Conservation (phyloP, 176 grass and related monocot species). For the Zoysia pacifica region DNA sequence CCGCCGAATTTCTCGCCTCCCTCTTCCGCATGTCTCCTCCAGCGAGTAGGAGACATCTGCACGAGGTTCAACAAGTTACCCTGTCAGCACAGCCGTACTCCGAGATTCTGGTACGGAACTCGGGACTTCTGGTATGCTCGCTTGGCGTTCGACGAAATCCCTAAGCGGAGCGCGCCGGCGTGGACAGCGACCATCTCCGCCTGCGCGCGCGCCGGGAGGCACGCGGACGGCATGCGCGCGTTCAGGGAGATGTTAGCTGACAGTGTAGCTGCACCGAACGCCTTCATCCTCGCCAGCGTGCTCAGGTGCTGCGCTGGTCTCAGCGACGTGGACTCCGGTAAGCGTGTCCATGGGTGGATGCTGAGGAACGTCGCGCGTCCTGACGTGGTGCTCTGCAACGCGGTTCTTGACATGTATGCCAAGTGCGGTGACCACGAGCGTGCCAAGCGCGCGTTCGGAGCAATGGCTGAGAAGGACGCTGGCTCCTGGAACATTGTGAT, state of each 20-base stretch:
- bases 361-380: slow-evolving; percentile 43
- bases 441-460: slow-evolving; percentile 32
- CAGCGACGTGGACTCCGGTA: slow-evolving; percentile 21
- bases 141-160: slow-evolving; percentile 29
- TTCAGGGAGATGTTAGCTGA: slow-evolving; percentile 45
- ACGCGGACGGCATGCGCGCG: slow-evolving; percentile 30
- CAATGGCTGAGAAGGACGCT: slow-evolving; percentile 35
- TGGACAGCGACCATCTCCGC: slow-evolving; percentile 54
- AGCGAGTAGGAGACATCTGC: background rate
- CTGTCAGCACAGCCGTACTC: background rate
- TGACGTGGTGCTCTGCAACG: slow-evolving; percentile 55
- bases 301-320: slow-evolving; percentile 59
- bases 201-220: slow-evolving; percentile 35
- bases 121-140: background rate
- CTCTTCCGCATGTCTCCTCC: background rate
- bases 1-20: background rate
- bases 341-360: slow-evolving; percentile 63
- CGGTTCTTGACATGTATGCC: slow-evolving; percentile 57
- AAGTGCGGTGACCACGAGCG: slow-evolving; percentile 37
- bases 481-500: slow-evolving; percentile 67
- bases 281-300: slow-evolving; percentile 58
- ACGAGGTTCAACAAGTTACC: background rate
- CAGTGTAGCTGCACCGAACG: slow-evolving; percentile 24
- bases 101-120: background rate
- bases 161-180: slow-evolving; percentile 7